These are phyloP conservation scores for Phytopythium helicoides DNA, from an alignment of 352 stramenopile genomes.

Conservation along the genomic window DNA sequence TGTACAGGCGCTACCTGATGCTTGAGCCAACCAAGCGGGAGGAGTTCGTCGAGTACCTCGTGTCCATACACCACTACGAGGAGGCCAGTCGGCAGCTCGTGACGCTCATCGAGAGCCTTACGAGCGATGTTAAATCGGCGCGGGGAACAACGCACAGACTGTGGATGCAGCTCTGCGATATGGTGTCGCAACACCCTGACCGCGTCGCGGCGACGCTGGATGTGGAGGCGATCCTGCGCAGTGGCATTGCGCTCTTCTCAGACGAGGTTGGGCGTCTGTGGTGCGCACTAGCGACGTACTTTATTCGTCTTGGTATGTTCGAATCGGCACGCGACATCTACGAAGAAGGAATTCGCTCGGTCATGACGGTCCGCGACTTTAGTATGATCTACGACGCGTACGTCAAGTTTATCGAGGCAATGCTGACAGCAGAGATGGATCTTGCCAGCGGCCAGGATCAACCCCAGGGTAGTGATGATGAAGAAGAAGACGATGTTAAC, in stretches of 20 bases:
- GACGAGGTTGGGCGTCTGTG: constrained; percentile 98
- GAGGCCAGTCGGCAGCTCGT: constrained; percentile 86
- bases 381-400: constrained; percentile 99
- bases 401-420: constrained; percentile 97
- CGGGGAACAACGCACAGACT: constrained; percentile 88
- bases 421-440: constrained; percentile 96
- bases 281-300: constrained; percentile 97
- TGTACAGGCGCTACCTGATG: constrained; percentile 89
- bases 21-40: constrained; percentile 71
- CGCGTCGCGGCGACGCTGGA: constrained; percentile 88
- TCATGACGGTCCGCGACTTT: constrained; percentile 94
- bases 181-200: constrained; percentile 94
- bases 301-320: constrained; percentile 96
- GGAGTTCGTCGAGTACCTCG: constrained; percentile 80
- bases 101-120: constrained; percentile 50
- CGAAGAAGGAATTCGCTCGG: constrained; percentile 83
- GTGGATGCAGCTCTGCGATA: constrained; percentile 97
- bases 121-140: constrained; percentile 33
- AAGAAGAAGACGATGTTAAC: constrained; percentile 59
- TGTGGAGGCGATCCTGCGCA: constrained; percentile 95
- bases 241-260: constrained; percentile 90
- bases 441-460: constrained; percentile 33
- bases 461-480: constrained; percentile 42
- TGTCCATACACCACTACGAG: constrained; percentile 63
- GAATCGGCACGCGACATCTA: constrained; percentile 97